These are phyloP conservation scores for Dothidotthia symphoricarpi DNA, from an alignment of 2,329 filamentous ascomycete species.

Conservation along the genomic window DNA sequence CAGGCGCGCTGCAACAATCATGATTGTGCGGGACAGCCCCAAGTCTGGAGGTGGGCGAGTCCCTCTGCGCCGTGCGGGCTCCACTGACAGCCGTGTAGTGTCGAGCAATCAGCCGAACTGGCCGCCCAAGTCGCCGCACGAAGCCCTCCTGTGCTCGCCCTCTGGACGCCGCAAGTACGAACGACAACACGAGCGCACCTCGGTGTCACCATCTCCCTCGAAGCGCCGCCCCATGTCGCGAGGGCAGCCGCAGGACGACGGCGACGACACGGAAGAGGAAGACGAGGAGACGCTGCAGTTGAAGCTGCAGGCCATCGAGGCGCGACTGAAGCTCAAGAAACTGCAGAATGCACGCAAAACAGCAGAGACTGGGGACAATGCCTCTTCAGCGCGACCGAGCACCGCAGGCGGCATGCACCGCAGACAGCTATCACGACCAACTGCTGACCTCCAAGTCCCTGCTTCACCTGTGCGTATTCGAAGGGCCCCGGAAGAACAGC, in stretches of 20 bases:
- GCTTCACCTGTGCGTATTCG: slow-evolving; percentile 62
- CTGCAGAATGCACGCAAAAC: slow-evolving; percentile 61
- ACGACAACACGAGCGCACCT: slow-evolving; percentile 60
- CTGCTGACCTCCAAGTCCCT: slow-evolving; percentile 66
- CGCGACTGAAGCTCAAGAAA: slow-evolving; percentile 81
- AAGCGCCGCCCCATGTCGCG: slow-evolving; percentile 34
- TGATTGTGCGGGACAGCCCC: slow-evolving; percentile 51
- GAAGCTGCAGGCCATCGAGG: slow-evolving; percentile 84
- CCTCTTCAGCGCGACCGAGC: slow-evolving; percentile 27
- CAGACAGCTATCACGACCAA: slow-evolving; percentile 23
- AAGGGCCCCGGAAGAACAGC: slow-evolving; percentile 54
- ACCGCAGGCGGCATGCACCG: slow-evolving; percentile 24
- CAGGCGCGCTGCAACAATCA: slow-evolving; percentile 29
- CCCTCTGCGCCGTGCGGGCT: slow-evolving; percentile 1
- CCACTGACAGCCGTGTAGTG: slow-evolving; percentile 28
- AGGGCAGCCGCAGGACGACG: slow-evolving; percentile 11
- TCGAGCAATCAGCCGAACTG: slow-evolving; percentile 49
- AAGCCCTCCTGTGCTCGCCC: slow-evolving; percentile 67
- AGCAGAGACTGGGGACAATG: slow-evolving; percentile 19
- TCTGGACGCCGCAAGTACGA: slow-evolving; percentile 74
- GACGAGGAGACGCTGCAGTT: slow-evolving; percentile 84
- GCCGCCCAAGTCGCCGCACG: slow-evolving; percentile 63
- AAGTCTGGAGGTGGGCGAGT: slow-evolving; percentile 40
- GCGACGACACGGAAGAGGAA: slow-evolving; percentile 76
- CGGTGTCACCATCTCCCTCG: slow-evolving; percentile 59